A percentile compares a stretch with the other conserved stretches of the same genome.
phyloP scores from a whole-genome alignment of 1,284 basidiomycete species.

The Leccinum pachyderme region DNA sequence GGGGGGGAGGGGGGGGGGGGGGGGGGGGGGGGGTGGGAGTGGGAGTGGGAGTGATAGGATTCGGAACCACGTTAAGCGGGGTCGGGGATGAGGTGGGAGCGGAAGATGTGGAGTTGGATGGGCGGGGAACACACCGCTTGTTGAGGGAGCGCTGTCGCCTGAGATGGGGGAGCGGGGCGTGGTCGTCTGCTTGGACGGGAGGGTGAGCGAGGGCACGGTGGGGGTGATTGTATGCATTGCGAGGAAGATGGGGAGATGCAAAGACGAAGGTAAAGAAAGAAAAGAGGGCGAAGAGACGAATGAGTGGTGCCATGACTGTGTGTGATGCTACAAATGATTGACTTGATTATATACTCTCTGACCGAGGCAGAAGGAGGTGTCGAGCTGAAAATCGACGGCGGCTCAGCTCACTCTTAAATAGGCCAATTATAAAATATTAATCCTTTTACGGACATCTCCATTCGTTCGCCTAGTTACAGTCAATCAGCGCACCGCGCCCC shows the following conservation, averaged over 20 bases:
- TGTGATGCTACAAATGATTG: neutral
- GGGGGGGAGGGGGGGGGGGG: constrained; percentile 8
- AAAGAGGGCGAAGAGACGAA: constrained; percentile 44
- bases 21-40: constrained; percentile 10
- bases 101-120: constrained; percentile 7
- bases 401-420: neutral
- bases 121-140: constrained; percentile 41
- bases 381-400: neutral
- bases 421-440: neutral
- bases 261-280: constrained; percentile 45
- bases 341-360: constrained; percentile 9
- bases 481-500: constrained; percentile 39
- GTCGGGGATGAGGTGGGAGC: neutral
- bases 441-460: neutral
- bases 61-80: constrained; percentile 19
- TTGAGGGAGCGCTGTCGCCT: constrained; percentile 37
- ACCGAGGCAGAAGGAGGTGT: neutral
- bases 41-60: constrained; percentile 6
- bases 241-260: constrained; percentile 44
- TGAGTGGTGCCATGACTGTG: constrained; percentile 45
- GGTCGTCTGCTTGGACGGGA: constrained; percentile 37
- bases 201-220: constrained; percentile 36
- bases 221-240: constrained; percentile 29
- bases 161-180: constrained; percentile 28
- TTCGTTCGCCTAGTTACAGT: constrained; percentile 1